phyloP scores from a whole-genome alignment of 805 yeast species.

The Saccharomycopsis schoenii region DNA sequence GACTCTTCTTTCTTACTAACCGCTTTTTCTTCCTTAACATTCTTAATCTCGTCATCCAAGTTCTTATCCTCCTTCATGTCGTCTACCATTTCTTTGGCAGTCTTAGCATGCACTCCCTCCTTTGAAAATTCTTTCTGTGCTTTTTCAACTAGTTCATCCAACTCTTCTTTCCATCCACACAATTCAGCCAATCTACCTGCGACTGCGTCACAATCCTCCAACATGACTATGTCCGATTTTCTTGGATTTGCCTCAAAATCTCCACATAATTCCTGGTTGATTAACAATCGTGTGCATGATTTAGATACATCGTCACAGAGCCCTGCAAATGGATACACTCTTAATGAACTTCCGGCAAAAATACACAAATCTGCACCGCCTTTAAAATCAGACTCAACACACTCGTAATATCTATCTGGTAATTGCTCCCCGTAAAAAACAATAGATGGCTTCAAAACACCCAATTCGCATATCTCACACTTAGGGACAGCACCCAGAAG shows the following conservation, averaged over 20 bases:
- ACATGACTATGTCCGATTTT: constrained; percentile 46
- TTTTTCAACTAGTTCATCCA: constrained; percentile 31
- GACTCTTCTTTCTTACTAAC: constrained; percentile 17
- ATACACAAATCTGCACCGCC: constrained; percentile 55
- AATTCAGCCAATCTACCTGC: constrained; percentile 42
- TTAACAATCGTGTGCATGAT: constrained; percentile 46
- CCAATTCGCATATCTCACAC: constrained; percentile 52
- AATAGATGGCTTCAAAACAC: constrained; percentile 85
- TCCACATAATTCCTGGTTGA: constrained; percentile 75
- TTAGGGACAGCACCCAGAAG: constrained; percentile 34
- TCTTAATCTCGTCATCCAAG: constrained; percentile 10
- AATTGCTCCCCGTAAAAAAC: constrained; percentile 90
- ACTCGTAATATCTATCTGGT: constrained; percentile 58
- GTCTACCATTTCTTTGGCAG: constrained; percentile 22
- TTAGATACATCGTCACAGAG: constrained; percentile 57
- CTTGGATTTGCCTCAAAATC: constrained; percentile 47
- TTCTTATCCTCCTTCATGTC: constrained; percentile 22
- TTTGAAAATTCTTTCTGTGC: constrained; percentile 19
- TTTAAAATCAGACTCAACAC: constrained; percentile 47
- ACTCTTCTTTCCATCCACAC: constrained; percentile 57
- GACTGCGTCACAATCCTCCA: constrained; percentile 59
- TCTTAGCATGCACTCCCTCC: constrained; percentile 11
- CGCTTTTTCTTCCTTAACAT: constrained; percentile 20
- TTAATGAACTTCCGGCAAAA: constrained; percentile 86
- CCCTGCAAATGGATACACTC: constrained; percentile 85